These are phyloP conservation scores for Zygnema cylindricum DNA, from an alignment of 139 green algal genomes.

Conservation along the genomic window DNA sequence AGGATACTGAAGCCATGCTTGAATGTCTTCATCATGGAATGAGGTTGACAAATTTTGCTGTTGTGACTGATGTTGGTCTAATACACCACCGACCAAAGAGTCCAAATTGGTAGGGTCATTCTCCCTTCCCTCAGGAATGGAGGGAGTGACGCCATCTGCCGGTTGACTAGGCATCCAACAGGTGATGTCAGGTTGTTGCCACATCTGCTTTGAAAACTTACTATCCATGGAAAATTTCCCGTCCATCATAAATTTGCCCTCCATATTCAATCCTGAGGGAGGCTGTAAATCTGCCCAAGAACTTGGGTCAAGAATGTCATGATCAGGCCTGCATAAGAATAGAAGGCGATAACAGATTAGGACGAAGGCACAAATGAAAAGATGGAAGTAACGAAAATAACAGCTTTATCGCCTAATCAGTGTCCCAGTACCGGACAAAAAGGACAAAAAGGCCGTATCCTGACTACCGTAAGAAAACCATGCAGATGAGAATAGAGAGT, in stretches of 20 bases:
- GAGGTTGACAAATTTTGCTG: neutral
- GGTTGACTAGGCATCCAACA: neutral
- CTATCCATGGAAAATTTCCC: too few relatives aligned
- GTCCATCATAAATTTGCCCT: too few relatives aligned
- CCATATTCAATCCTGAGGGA: neutral
- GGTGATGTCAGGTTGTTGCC: neutral
- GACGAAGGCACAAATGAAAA: neutral
- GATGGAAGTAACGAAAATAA: neutral
- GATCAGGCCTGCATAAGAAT: neutral
- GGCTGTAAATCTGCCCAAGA: neutral
- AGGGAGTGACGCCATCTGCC: neutral
- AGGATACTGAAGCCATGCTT: slow-evolving; percentile 13
- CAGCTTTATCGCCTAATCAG: neutral
- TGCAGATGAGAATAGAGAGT: neutral
- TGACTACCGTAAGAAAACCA: neutral
- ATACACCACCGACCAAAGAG: neutral
- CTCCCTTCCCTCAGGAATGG: neutral
- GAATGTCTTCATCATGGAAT: neutral
- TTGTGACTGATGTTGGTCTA: neutral
- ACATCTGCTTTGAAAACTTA: neutral
- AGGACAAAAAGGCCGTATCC: neutral
- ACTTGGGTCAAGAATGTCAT: neutral
- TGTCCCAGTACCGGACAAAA: neutral
- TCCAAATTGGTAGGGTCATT: neutral
- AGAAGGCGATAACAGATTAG: neutral